These are phyloP conservation scores for Venturia asperata DNA, from an alignment of 2,329 filamentous ascomycete genomes.

Conservation along the genomic window DNA sequence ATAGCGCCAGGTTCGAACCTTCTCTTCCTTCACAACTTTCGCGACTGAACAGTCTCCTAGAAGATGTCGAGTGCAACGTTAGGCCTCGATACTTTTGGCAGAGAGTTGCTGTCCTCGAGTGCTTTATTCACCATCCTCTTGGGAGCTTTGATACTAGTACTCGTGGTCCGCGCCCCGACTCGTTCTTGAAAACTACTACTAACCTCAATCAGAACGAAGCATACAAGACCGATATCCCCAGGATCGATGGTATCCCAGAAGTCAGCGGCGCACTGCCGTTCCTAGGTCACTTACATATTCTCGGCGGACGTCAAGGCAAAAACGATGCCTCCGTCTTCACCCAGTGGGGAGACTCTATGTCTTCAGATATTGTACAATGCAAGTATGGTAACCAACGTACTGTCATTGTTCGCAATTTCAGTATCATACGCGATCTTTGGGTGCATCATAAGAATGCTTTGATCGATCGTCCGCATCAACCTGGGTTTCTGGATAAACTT, in stretches of 20 bases:
- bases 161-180: not conserved
- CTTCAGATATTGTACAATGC: constrained; percentile 23
- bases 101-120: not conserved
- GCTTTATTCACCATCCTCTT: not conserved
- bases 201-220: constrained; percentile 18
- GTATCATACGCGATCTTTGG: constrained; percentile 24
- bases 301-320: constrained; percentile 23
- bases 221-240: constrained; percentile 40
- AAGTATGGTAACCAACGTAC: constrained; percentile 23
- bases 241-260: constrained; percentile 44
- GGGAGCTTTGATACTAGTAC: not conserved
- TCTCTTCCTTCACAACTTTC: too few relatives aligned
- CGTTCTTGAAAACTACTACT: not conserved
- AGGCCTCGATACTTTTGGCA: not conserved
- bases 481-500: constrained; percentile 25
- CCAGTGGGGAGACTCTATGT: constrained; percentile 21
- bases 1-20: too few relatives aligned
- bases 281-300: constrained; percentile 26
- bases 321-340: constrained; percentile 24
- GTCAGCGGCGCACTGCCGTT: constrained; percentile 46
- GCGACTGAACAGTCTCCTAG: not conserved
- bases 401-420: constrained; percentile 23
- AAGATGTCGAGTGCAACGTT: not conserved
- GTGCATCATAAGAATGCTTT: constrained; percentile 22
- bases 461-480: constrained; percentile 24